Percentiles rank a stretch among this genome's conserved stretches.
phyloP scores from a whole-genome alignment of 768 basidiomycete genomes.

The Pulveroboletus sp. region DNA sequence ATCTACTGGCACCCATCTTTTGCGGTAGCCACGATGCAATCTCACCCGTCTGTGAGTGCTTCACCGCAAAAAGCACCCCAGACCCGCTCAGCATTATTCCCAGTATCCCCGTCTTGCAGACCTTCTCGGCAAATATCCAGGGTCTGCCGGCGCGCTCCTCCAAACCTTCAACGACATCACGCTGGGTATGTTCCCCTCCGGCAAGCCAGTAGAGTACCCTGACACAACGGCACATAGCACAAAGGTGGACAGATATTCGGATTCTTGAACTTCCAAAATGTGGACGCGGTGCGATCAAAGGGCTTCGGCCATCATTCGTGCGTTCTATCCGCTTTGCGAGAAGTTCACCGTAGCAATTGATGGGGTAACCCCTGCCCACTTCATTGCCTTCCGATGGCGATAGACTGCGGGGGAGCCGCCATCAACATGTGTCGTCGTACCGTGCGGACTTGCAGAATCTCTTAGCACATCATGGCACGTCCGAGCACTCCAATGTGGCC shows the following conservation, averaged over 20 bases:
- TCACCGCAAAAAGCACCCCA: not conserved
- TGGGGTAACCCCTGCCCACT: not conserved
- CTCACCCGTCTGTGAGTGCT: constrained; percentile 23
- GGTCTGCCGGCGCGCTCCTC: constrained; percentile 54
- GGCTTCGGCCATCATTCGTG: constrained; percentile 51
- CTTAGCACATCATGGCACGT: constrained; percentile 59
- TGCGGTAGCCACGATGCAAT: constrained; percentile 12
- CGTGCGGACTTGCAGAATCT: constrained; percentile 63
- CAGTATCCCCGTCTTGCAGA: constrained; percentile 47
- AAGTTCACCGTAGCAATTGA: not conserved
- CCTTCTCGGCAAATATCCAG: constrained; percentile 57
- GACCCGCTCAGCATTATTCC: constrained; percentile 1
- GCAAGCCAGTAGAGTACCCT: not conserved
- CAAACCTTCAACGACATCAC: constrained; percentile 74
- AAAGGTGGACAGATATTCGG: constrained; percentile 65
- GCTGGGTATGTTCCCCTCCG: constrained; percentile 40
- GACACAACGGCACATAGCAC: constrained; percentile 40
- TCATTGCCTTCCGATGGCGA: not conserved
- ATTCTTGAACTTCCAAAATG: constrained; percentile 56
- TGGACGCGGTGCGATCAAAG: constrained; percentile 54
- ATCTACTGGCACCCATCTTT: not conserved
- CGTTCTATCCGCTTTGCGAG: constrained; percentile 2
- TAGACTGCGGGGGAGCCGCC: constrained; percentile 41
- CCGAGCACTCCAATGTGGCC: no score
- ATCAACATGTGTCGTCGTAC: constrained; percentile 42